Evolutionary conservation across 1,284 basidiomycete species (phyloP).

Genomic region (Rhodofomes roseus): DNA sequence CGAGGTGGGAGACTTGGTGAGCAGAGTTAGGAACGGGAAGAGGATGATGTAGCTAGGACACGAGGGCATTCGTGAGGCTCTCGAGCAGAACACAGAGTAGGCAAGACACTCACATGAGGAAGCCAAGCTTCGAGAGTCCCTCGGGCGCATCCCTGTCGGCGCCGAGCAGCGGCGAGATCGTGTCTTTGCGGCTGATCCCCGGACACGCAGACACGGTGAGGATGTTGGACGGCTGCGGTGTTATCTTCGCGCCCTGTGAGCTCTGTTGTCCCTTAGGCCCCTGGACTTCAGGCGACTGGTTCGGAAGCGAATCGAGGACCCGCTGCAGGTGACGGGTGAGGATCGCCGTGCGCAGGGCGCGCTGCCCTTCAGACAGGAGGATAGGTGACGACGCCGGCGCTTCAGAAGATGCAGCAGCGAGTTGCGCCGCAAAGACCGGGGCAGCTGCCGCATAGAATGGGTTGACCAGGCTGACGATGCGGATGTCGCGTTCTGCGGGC

Average conservation of each 20-base stretch:
- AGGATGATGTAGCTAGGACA: constrained; percentile 51
- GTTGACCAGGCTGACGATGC: constrained; percentile 77
- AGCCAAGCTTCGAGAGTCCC: constrained; percentile 37
- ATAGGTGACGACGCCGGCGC: constrained; percentile 29
- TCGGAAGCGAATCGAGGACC: constrained; percentile 71
- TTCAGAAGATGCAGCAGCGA: constrained; percentile 20
- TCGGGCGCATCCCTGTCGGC: constrained; percentile 34
- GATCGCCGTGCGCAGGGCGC: constrained; percentile 61
- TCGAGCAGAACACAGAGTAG: background rate
- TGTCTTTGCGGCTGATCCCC: constrained; percentile 67
- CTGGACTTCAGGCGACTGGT: constrained; percentile 51
- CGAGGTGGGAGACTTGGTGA: constrained; percentile 57
- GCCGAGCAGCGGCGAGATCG: constrained; percentile 51
- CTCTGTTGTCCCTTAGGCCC: constrained; percentile 27
- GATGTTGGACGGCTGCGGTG: constrained; percentile 63
- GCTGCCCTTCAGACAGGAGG: constrained; percentile 57
- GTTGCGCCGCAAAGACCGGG: constrained; percentile 37
- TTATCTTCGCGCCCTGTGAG: constrained; percentile 9
- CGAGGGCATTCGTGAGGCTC: background rate
- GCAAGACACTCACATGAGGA: constrained; percentile 37
- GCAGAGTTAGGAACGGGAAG: constrained; percentile 55
- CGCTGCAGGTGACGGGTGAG: constrained; percentile 74
- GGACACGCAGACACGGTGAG: constrained; percentile 69
- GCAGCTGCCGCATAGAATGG: constrained; percentile 80
- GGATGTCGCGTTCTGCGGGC: constrained; percentile 79